Evolutionary conservation across 257 asterid species (phyloP).

Genomic region (Paraleonurus japonicus): DNA sequence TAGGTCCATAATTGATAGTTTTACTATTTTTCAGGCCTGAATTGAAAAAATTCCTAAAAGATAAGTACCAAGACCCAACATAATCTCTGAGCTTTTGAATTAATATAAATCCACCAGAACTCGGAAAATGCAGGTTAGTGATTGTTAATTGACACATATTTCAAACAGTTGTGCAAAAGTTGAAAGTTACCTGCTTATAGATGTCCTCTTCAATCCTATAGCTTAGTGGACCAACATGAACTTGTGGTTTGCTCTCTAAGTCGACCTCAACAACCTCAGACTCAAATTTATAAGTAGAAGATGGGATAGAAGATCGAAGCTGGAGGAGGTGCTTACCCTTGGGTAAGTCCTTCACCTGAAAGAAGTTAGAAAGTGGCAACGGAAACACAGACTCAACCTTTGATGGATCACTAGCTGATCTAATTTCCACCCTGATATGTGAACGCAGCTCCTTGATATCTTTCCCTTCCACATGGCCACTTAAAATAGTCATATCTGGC

Average conservation of each 20-base stretch:
- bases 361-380: conserved; percentile 87
- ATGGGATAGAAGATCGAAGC: conserved; percentile 63
- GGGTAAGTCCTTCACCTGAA: conserved; percentile 92
- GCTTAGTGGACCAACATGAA: conserved; percentile 80
- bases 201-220: conserved; percentile 61
- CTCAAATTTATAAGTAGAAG: conserved; percentile 54
- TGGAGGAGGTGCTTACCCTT: conserved; percentile 83
- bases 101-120: not conserved
- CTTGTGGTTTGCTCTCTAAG: conserved; percentile 59
- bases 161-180: conserved; percentile 3
- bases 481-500: conserved; percentile 80
- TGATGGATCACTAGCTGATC: conserved; percentile 60
- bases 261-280: conserved; percentile 82
- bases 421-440: conserved; percentile 73
- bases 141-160: not conserved
- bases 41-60: too few relatives aligned
- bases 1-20: too few relatives aligned
- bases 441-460: conserved; percentile 62
- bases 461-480: conserved; percentile 85
- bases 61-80: not conserved
- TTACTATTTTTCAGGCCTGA: too few relatives aligned
- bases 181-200: conserved; percentile 66
- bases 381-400: conserved; percentile 75
- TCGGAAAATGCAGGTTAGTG: not conserved
- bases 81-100: not conserved